Evolutionary conservation across 2,329 filamentous ascomycete genomes (phyloP).

Genomic region (Botrytis elliptica): DNA sequence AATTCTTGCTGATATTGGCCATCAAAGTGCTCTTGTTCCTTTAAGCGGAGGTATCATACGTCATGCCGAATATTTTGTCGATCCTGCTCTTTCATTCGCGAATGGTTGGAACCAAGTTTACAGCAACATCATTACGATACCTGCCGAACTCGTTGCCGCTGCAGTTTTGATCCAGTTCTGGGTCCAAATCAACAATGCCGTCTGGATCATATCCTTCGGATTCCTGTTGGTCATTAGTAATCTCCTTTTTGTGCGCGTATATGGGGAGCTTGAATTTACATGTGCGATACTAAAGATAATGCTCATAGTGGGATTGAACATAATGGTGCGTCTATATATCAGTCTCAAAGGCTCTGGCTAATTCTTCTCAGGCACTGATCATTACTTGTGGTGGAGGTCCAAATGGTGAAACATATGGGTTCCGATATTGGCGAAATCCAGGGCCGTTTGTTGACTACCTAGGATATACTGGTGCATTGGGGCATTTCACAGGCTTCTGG

Average conservation of each 20-base stretch:
- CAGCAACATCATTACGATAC: constrained; percentile 35
- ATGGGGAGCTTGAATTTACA: constrained; percentile 53
- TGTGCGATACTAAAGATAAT: constrained; percentile 57
- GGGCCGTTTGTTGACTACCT: constrained; percentile 67
- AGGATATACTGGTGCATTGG: constrained; percentile 52
- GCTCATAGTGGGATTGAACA: constrained; percentile 60
- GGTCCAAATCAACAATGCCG: constrained; percentile 53
- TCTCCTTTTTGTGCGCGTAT: constrained; percentile 42
- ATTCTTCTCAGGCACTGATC: constrained; percentile 34
- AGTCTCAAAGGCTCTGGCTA: too few species aligned
- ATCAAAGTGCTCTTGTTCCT: constrained; percentile 34
- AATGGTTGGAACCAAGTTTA: constrained; percentile 40
- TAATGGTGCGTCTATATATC: constrained; percentile 42
- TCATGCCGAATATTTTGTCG: constrained; percentile 40
- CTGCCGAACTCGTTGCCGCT: constrained; percentile 60
- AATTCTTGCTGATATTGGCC: background rate
- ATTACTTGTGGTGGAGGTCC: constrained; percentile 56
- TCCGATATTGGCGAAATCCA: constrained; percentile 50
- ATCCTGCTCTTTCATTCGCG: constrained; percentile 39
- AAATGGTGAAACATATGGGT: constrained; percentile 58
- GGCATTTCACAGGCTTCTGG: constrained; percentile 54
- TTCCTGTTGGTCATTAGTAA: constrained; percentile 41
- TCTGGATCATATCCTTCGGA: constrained; percentile 44
- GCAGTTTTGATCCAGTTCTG: constrained; percentile 63
- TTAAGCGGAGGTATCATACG: constrained; percentile 41